Conservation (phyloP, 208 protist genomes). For the Trypanosoma cruzi region DNA sequence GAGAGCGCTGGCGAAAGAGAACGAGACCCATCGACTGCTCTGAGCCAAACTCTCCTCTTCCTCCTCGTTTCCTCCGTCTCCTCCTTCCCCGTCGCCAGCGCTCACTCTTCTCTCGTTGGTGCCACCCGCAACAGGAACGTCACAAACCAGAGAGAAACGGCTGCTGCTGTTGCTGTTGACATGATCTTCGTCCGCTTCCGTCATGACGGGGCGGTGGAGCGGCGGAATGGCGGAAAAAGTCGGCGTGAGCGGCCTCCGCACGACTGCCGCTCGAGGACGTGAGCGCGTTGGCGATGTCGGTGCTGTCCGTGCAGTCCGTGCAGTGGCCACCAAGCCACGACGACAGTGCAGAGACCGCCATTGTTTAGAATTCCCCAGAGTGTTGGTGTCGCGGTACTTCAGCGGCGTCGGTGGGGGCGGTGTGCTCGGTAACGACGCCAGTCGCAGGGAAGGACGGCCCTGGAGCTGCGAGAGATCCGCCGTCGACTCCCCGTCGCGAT, state of each 20-base stretch:
- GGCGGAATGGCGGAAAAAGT: background rate
- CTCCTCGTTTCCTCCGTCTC: background rate
- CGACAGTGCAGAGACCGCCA: background rate
- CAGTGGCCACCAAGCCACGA: background rate
- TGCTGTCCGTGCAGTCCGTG: conserved; percentile 12
- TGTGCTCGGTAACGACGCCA: background rate
- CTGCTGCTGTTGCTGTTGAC: background rate
- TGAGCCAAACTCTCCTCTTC: conserved; percentile 9
- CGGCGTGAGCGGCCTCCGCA: conserved; percentile 12
- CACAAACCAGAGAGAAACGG: background rate
- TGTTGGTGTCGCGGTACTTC: conserved; percentile 12
- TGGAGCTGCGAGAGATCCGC: conserved; percentile 14
- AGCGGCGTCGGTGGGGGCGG: background rate
- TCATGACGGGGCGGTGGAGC: background rate
- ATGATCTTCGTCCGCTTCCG: background rate
- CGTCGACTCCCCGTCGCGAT: conserved; percentile 18
- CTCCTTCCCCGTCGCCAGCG: background rate
- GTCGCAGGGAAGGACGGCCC: conserved; percentile 11
- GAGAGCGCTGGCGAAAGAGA: conserved; percentile 20
- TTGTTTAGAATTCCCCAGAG: background rate
- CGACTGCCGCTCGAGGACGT: background rate
- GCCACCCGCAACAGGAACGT: background rate
- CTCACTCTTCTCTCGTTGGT: background rate
- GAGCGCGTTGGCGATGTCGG: conserved; percentile 14
- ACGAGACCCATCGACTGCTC: conserved; percentile 26